Percentiles rank a stretch among this genome's conserved stretches.
Conservation (phyloP, 2,329 filamentous ascomycete species). For the Phyllosticta paracitricarpa region DNA sequence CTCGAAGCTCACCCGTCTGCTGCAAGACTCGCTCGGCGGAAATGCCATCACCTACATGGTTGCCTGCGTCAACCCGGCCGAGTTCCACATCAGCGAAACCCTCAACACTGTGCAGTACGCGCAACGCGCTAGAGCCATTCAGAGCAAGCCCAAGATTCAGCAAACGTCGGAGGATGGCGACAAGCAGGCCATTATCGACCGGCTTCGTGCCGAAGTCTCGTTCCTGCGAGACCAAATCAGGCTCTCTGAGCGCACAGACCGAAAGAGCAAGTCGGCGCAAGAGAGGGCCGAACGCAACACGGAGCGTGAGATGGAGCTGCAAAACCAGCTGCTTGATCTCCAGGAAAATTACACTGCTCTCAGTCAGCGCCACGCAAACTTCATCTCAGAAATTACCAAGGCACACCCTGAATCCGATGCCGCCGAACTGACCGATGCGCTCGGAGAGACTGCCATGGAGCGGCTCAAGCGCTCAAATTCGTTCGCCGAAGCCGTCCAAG, state of each 20-base stretch:
- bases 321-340: slow-evolving; percentile 83
- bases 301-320: slow-evolving; percentile 79
- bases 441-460: slow-evolving; percentile 73
- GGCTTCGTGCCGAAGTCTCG: slow-evolving; percentile 83
- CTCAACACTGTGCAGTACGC: slow-evolving; percentile 95
- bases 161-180: slow-evolving; percentile 80
- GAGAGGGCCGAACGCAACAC: slow-evolving; percentile 71
- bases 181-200: slow-evolving; percentile 87
- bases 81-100: slow-evolving; percentile 96
- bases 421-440: slow-evolving; percentile 49
- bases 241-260: slow-evolving; percentile 61
- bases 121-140: slow-evolving; percentile 88
- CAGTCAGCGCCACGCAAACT: slow-evolving; percentile 85
- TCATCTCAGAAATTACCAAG: slow-evolving; percentile 87
- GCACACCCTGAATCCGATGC: slow-evolving; percentile 59
- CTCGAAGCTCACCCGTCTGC: slow-evolving; percentile 86
- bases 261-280: slow-evolving; percentile 45
- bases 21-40: slow-evolving; percentile 92
- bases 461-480: slow-evolving; percentile 89
- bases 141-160: slow-evolving; percentile 95
- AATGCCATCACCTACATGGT: slow-evolving; percentile 99
- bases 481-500: slow-evolving; percentile 90
- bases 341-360: slow-evolving; percentile 93
- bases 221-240: slow-evolving; percentile 92
- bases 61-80: slow-evolving; percentile 90